These are phyloP conservation scores for Zygosaccharomyces pseudobailii DNA, from an alignment of 1,139 yeast species.

Conservation along the genomic window DNA sequence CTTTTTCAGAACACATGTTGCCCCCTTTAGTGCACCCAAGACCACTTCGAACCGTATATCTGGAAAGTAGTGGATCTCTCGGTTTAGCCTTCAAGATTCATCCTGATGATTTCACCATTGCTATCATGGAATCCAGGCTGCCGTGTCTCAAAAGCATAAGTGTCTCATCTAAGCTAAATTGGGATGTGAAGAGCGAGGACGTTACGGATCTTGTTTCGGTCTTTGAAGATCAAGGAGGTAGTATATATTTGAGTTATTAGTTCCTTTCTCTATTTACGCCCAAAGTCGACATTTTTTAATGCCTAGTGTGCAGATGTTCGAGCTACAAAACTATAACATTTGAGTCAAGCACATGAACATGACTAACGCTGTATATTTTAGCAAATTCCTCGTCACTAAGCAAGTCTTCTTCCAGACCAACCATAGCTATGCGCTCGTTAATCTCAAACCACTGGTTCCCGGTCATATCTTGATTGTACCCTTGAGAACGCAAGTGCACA, in stretches of 20 bases:
- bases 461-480: constrained; percentile 93
- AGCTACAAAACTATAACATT: background rate
- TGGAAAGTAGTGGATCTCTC: constrained; percentile 83
- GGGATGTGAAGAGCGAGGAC: constrained; percentile 75
- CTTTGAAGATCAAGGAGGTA: constrained; percentile 39
- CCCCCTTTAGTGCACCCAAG: constrained; percentile 33
- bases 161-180: constrained; percentile 75
- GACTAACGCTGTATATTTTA: constrained; percentile 27
- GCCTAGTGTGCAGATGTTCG: too few species aligned
- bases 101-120: constrained; percentile 84
- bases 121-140: constrained; percentile 70
- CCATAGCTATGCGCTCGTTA: constrained; percentile 75
- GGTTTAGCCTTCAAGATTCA: constrained; percentile 80
- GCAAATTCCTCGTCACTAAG: constrained; percentile 32
- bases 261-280: background rate
- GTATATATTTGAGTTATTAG: constrained; percentile 34
- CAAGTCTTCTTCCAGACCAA: constrained; percentile 41
- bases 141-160: constrained; percentile 61
- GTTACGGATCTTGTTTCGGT: constrained; percentile 54
- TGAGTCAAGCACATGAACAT: constrained; percentile 4
- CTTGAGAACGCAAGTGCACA: constrained; percentile 49
- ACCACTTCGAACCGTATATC: constrained; percentile 60
- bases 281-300: background rate
- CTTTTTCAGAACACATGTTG: constrained; percentile 54
- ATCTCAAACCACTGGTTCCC: constrained; percentile 81